Percentiles rank a stretch among this genome's conserved stretches.
phyloP scores from a whole-genome alignment of 2,329 filamentous ascomycete genomes.

The Sporothrix sp. region DNA sequence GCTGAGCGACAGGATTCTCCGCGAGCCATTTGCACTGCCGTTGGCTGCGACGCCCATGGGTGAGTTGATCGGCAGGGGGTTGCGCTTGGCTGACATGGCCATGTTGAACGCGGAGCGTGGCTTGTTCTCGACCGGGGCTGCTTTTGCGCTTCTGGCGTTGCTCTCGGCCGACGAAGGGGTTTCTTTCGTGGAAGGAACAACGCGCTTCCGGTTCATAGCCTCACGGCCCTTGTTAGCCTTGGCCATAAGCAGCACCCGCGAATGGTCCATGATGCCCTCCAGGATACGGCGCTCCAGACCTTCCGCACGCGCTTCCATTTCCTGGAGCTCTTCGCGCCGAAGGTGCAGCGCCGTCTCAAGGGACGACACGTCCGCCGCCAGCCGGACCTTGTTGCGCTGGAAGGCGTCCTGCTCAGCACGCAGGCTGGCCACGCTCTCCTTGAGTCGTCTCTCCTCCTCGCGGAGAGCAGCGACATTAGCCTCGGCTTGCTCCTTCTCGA shows the following conservation, averaged over 20 bases:
- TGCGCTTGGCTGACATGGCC: constrained; percentile 44
- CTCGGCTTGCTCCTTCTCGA: constrained; percentile 54
- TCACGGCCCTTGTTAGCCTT: constrained; percentile 47
- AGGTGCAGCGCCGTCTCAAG: constrained; percentile 84
- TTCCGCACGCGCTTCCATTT: constrained; percentile 86
- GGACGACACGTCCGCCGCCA: constrained; percentile 79
- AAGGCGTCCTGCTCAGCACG: constrained; percentile 66
- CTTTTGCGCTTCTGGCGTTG: not conserved
- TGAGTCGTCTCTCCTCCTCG: constrained; percentile 43
- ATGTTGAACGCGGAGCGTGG: constrained; percentile 38
- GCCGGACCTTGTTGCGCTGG: constrained; percentile 63
- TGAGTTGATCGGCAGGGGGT: constrained; percentile 35
- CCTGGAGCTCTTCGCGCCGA: constrained; percentile 78
- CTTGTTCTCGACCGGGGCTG: constrained; percentile 16
- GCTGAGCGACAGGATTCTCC: constrained; percentile 81
- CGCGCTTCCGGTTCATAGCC: constrained; percentile 50
- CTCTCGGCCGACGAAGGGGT: not conserved
- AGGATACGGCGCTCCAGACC: constrained; percentile 83
- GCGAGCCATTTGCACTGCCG: constrained; percentile 39
- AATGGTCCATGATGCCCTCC: constrained; percentile 94
- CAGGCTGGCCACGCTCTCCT: constrained; percentile 48
- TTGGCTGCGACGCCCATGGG: constrained; percentile 19
- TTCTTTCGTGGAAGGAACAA: constrained; percentile 34
- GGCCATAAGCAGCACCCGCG: constrained; percentile 74
- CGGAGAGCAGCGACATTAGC: constrained; percentile 39